These are phyloP conservation scores for Malassezia slooffiae DNA, from an alignment of 1,284 basidiomycete species.

Conservation along the genomic window DNA sequence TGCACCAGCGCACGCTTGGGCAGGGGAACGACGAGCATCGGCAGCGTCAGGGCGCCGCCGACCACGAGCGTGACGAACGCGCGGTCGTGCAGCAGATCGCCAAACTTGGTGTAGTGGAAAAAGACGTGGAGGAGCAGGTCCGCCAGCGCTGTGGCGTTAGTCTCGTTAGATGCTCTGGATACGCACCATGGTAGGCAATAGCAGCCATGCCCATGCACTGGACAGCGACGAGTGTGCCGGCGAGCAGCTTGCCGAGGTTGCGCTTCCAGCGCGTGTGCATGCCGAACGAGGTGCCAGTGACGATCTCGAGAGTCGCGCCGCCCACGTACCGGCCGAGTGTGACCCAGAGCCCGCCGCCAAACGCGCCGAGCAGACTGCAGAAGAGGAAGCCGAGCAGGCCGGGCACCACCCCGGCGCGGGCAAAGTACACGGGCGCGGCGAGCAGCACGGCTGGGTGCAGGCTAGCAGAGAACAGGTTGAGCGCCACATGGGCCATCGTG, in stretches of 20 bases:
- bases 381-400: conserved; percentile 26
- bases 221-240: conserved; percentile 25
- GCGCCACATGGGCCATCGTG: conserved; percentile 32
- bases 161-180: no score
- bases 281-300: conserved; percentile 36
- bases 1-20: conserved; percentile 42
- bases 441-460: conserved; percentile 41
- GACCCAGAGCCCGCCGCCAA: conserved; percentile 42
- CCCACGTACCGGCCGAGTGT: conserved; percentile 41
- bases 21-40: conserved; percentile 38
- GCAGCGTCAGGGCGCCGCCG: conserved; percentile 30
- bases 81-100: conserved; percentile 33
- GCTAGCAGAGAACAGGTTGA: conserved; percentile 38
- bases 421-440: conserved; percentile 40
- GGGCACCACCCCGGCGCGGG: conserved; percentile 22
- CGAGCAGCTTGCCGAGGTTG: conserved; percentile 25
- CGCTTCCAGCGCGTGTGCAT: conserved; percentile 39
- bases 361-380: conserved; percentile 32
- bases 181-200: conserved; percentile 36
- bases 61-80: conserved; percentile 38
- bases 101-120: conserved; percentile 33
- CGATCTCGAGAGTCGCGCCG: conserved; percentile 34
- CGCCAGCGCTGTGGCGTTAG: conserved; percentile 25
- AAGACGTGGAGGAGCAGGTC: conserved; percentile 40
- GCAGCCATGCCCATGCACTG: conserved; percentile 42